These are phyloP conservation scores for Apophysomyces trapeziformis DNA, from an alignment of 371 early-diverging fungal species.

Conservation along the genomic window DNA sequence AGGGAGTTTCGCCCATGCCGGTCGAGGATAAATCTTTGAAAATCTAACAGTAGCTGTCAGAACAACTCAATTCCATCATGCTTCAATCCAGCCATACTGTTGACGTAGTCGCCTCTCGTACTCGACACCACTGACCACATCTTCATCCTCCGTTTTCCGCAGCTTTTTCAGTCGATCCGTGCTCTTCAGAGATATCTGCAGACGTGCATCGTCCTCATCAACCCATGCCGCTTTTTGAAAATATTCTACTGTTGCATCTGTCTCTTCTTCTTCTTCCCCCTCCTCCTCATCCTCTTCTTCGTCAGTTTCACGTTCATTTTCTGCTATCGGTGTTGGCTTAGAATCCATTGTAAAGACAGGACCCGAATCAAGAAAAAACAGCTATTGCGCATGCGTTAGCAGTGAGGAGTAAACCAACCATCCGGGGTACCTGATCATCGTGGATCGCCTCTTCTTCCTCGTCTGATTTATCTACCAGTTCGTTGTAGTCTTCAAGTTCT, in stretches of 20 bases:
- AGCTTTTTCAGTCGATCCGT: conserved; percentile 78
- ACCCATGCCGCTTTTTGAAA: conserved; percentile 69
- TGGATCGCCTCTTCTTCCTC: conserved; percentile 44
- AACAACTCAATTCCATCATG: conserved; percentile 1
- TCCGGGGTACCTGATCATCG: conserved; percentile 21
- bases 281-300: conserved; percentile 21
- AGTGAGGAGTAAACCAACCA: not conserved
- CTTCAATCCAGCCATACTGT: conserved; percentile 60
- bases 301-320: conserved; percentile 18
- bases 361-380: conserved; percentile 52
- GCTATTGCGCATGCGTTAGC: conserved; percentile 13
- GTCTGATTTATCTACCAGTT: conserved; percentile 48
- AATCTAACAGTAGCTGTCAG: conserved; percentile 42
- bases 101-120: conserved; percentile 81
- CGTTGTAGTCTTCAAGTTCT: conserved; percentile 40
- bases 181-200: conserved; percentile 68
- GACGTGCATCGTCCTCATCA: conserved; percentile 74
- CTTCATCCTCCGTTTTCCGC: conserved; percentile 74
- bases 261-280: not conserved
- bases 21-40: conserved; percentile 85
- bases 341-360: conserved; percentile 34
- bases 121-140: conserved; percentile 72
- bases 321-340: conserved; percentile 30
- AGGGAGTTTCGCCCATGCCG: conserved; percentile 80
- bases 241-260: conserved; percentile 19